These are phyloP conservation scores for Baudoinia panamericana DNA, from an alignment of 495 filamentous ascomycete species.

Conservation along the genomic window DNA sequence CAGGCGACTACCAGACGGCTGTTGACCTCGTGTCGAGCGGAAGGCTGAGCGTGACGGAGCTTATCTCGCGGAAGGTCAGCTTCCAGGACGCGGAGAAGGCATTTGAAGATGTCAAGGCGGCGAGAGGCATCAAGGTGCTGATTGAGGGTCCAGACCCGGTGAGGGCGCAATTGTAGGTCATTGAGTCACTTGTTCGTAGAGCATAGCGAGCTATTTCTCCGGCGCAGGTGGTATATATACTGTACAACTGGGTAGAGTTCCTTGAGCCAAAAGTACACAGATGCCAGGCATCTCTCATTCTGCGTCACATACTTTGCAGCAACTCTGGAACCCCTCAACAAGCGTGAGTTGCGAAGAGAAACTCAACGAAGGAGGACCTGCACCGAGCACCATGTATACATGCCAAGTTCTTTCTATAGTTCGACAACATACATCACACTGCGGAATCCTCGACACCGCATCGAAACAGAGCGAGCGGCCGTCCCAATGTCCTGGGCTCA, in stretches of 20 bases:
- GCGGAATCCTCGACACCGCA: no score
- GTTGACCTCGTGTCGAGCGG: constrained; percentile 52
- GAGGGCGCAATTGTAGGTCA: no score
- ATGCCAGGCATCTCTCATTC: no score
- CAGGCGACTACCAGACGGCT: constrained; percentile 68
- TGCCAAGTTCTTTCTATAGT: not conserved
- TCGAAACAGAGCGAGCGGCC: no score
- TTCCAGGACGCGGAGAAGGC: constrained; percentile 65
- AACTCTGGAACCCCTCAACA: no score
- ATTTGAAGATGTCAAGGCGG: constrained; percentile 62
- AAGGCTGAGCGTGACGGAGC: constrained; percentile 53
- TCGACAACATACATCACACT: not conserved
- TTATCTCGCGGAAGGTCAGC: constrained; percentile 55
- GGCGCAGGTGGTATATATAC: not conserved
- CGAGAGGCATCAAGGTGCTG: constrained; percentile 72
- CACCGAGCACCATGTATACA: not conserved
- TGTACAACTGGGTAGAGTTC: no score
- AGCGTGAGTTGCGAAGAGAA: not conserved
- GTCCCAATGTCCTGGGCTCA: no score
- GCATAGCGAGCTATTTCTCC: not conserved
- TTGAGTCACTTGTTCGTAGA: no score
- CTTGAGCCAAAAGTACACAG: no score
- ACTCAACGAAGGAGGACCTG: not conserved
- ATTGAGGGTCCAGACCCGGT: no score
- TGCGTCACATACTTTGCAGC: no score